These are phyloP conservation scores for Saccharomycopsis crataegensis DNA, from an alignment of 1,139 yeast genomes.

Conservation along the genomic window DNA sequence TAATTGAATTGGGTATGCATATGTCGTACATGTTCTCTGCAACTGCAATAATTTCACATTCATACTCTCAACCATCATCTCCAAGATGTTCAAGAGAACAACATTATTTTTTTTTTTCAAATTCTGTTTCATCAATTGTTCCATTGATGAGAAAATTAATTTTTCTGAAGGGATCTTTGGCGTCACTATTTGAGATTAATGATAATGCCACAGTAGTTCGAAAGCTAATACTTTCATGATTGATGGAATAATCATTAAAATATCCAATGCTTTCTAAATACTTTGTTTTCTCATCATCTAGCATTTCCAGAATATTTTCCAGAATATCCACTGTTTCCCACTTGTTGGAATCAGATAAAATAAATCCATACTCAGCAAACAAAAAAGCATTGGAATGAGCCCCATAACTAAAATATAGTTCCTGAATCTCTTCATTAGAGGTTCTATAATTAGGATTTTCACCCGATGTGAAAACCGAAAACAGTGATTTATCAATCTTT, in stretches of 20 bases:
- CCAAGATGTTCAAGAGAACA: neutral
- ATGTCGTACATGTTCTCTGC: neutral
- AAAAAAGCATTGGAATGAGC: conserved; percentile 80
- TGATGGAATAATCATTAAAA: conserved; percentile 67
- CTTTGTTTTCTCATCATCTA: conserved; percentile 35
- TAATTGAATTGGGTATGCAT: neutral
- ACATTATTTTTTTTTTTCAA: conserved; percentile 1
- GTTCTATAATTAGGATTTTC: conserved; percentile 14
- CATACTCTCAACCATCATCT: neutral
- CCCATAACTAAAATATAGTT: conserved; percentile 73
- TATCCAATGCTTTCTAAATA: conserved; percentile 50
- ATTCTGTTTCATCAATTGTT: conserved; percentile 11
- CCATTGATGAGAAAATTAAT: conserved; percentile 8
- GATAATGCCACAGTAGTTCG: conserved; percentile 74
- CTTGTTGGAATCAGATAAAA: conserved; percentile 39
- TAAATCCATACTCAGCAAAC: conserved; percentile 82
- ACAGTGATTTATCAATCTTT: conserved; percentile 18
- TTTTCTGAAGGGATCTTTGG: neutral
- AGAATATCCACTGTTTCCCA: conserved; percentile 73
- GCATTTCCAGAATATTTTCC: conserved; percentile 30
- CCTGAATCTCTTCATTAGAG: conserved; percentile 36
- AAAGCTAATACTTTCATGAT: conserved; percentile 49
- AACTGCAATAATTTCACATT: neutral
- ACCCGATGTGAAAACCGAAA: conserved; percentile 21
- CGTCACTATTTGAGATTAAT: conserved; percentile 4